A percentile compares a stretch with the other conserved stretches of the same genome.
Conservation (phyloP, 331 rosid genomes). For the Cucumis variabilis region DNA sequence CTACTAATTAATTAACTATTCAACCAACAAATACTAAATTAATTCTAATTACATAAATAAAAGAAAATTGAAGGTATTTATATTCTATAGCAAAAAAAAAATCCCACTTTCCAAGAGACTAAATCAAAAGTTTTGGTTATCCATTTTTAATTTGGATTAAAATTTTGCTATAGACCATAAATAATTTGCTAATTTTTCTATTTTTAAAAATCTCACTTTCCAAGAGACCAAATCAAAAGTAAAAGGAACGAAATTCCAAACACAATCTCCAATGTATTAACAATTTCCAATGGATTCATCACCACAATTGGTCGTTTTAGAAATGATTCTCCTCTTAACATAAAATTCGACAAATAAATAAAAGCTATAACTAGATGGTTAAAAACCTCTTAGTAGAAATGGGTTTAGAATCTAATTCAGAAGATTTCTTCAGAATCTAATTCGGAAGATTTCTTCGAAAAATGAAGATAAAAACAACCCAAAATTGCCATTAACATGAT, state of each 20-base stretch:
- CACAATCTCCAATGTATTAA: slow-evolving; percentile 54
- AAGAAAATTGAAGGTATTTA: too few relatives aligned
- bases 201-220: too few relatives aligned
- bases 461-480: slow-evolving; percentile 68
- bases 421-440: not conserved
- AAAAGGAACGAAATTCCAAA: slow-evolving; percentile 56
- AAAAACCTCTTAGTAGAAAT: slow-evolving; percentile 32
- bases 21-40: too few relatives aligned
- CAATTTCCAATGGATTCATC: slow-evolving; percentile 62
- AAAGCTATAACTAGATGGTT: not conserved
- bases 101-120: too few relatives aligned
- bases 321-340: slow-evolving; percentile 12
- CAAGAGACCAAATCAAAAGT: slow-evolving; percentile 71
- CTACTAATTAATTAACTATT: too few relatives aligned
- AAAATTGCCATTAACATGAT: slow-evolving; percentile 62
- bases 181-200: too few relatives aligned
- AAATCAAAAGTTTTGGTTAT: too few relatives aligned
- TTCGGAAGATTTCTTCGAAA: slow-evolving; percentile 35
- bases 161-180: too few relatives aligned
- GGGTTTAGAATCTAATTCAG: slow-evolving; percentile 1
- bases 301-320: slow-evolving; percentile 56
- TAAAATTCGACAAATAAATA: not conserved
- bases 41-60: too few relatives aligned
- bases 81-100: too few relatives aligned
- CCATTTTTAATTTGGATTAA: too few relatives aligned